phyloP scores from a whole-genome alignment of 345 rosid species.

The Ricinus communis region DNA sequence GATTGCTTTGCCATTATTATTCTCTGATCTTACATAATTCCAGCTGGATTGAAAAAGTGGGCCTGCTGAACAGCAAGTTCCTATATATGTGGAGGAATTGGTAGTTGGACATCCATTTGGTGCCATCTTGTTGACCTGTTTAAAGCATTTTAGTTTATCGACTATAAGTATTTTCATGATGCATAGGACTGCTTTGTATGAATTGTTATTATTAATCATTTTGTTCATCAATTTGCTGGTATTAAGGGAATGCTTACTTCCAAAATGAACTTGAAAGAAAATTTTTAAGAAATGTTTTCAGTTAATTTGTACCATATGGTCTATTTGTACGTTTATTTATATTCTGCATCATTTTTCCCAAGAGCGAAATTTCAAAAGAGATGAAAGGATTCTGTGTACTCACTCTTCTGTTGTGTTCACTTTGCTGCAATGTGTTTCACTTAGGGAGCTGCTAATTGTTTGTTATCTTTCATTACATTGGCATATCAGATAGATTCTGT shows the following conservation, averaged over 20 bases:
- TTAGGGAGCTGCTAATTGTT: neutral
- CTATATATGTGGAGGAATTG: neutral
- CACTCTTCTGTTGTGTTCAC: neutral
- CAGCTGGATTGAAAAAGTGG: neutral
- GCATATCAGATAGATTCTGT: neutral
- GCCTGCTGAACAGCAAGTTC: neutral
- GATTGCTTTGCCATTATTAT: neutral
- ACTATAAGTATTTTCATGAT: neutral
- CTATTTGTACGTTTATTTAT: neutral
- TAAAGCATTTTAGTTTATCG: neutral
- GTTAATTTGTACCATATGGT: no score
- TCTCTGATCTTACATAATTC: neutral
- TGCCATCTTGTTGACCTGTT: neutral
- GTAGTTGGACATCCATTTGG: neutral
- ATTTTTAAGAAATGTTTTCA: neutral
- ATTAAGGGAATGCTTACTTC: neutral
- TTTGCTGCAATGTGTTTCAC: neutral
- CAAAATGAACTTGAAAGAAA: neutral
- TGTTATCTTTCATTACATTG: neutral
- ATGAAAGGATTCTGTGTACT: neutral
- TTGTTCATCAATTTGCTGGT: slow-evolving; percentile 4
- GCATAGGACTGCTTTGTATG: neutral
- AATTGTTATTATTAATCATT: neutral
- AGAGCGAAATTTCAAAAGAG: neutral
- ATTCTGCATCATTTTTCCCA: slow-evolving; percentile 5